Conservation (phyloP, 2,329 filamentous ascomycete species). For the Polytolypa hystricis region DNA sequence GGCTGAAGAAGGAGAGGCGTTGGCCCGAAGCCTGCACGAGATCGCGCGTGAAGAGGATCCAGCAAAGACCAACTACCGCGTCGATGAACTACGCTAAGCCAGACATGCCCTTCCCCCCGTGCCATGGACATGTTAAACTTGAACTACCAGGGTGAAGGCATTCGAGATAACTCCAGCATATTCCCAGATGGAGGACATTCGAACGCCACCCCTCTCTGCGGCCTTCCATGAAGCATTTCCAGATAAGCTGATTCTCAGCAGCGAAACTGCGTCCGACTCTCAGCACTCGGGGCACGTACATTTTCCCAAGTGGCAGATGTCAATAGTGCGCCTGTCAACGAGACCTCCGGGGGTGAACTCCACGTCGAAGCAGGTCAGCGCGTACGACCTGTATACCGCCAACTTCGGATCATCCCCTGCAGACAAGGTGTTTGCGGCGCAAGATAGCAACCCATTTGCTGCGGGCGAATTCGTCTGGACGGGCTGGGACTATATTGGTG, state of each 20-base stretch:
- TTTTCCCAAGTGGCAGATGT: slow-evolving; percentile 40
- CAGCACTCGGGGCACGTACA: slow-evolving; percentile 43
- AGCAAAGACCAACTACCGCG: too few species aligned
- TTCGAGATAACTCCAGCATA: slow-evolving; percentile 22
- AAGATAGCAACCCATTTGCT: slow-evolving; percentile 40
- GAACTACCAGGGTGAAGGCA: slow-evolving; percentile 47
- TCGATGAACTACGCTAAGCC: slow-evolving; percentile 39
- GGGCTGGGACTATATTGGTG: slow-evolving; percentile 41
- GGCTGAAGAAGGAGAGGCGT: slow-evolving; percentile 32
- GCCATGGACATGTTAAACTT: slow-evolving; percentile 40
- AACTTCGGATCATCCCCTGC: slow-evolving; percentile 39
- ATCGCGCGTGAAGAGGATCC: too few species aligned
- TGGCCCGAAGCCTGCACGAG: slow-evolving; percentile 40
- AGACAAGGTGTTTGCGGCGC: slow-evolving; percentile 42
- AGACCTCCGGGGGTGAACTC: slow-evolving; percentile 31
- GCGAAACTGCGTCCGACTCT: slow-evolving; percentile 36
- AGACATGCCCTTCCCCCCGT: slow-evolving; percentile 26
- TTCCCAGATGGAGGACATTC: slow-evolving; percentile 20
- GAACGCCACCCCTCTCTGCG: slow-evolving; percentile 26
- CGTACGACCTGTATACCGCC: slow-evolving; percentile 43
- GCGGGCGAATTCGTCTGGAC: slow-evolving; percentile 47
- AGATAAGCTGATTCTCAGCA: slow-evolving; percentile 37
- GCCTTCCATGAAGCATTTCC: slow-evolving; percentile 37
- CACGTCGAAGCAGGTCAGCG: slow-evolving; percentile 30
- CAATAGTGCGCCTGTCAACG: slow-evolving; percentile 29